Evolutionary conservation across 1,284 basidiomycete genomes (phyloP).

Genomic region (Sporisorium scitamineum): DNA sequence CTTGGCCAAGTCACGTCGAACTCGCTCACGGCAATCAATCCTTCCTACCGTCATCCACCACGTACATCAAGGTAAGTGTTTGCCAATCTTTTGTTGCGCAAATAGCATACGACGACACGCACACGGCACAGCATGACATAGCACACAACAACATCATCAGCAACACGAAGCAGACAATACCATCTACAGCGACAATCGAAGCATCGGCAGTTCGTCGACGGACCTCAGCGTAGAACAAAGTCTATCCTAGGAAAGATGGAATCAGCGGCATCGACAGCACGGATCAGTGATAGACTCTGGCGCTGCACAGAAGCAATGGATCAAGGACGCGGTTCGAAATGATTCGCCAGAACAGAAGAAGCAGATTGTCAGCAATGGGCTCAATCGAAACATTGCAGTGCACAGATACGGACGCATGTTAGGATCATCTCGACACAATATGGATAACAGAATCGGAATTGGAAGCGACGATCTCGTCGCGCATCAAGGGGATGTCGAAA

Average conservation of each 20-base stretch:
- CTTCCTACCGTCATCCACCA: conserved; percentile 47
- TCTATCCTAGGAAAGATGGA: neutral
- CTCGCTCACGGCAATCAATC: neutral
- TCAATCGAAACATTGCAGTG: too few species aligned
- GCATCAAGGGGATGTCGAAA: too few species aligned
- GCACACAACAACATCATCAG: neutral
- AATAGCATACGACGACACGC: neutral
- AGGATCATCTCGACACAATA: too few species aligned
- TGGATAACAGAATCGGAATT: too few species aligned
- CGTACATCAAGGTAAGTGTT: conserved; percentile 47
- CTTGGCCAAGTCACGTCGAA: neutral
- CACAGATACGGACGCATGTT: too few species aligned
- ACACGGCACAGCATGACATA: neutral
- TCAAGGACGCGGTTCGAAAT: neutral
- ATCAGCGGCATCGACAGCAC: neutral
- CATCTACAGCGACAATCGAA: neutral
- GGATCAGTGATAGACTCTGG: neutral
- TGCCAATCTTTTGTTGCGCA: neutral
- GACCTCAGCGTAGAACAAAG: neutral
- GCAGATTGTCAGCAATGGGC: too few species aligned
- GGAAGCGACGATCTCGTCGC: too few species aligned
- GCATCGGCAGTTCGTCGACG: neutral
- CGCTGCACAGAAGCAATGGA: neutral
- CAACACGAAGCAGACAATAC: neutral
- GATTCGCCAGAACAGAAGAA: neutral